Evolutionary conservation across 1,139 yeast genomes (phyloP).

Genomic region (Yamadazyma oceani): DNA sequence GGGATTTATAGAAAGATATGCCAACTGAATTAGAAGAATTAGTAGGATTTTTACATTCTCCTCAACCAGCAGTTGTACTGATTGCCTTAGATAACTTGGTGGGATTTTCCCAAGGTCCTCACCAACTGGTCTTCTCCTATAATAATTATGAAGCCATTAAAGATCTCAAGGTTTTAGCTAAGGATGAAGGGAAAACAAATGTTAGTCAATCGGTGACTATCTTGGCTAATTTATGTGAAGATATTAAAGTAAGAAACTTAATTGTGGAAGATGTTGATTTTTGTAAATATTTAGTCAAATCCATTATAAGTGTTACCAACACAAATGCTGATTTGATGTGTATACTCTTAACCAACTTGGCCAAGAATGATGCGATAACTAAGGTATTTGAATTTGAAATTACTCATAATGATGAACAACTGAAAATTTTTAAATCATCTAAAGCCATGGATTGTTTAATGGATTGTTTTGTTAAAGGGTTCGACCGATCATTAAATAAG

Average conservation of each 20-base stretch:
- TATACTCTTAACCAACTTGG: constrained; percentile 80
- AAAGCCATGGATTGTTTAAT: constrained; percentile 77
- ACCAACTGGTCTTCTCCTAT: constrained; percentile 64
- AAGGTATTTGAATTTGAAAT: constrained; percentile 52
- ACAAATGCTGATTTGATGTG: constrained; percentile 79
- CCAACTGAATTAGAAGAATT: constrained; percentile 66
- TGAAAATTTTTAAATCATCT: constrained; percentile 51
- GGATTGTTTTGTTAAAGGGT: constrained; percentile 89
- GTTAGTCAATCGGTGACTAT: constrained; percentile 75
- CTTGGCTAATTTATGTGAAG: constrained; percentile 80
- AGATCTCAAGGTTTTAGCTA: constrained; percentile 64
- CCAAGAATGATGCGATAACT: constrained; percentile 69
- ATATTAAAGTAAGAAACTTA: constrained; percentile 57
- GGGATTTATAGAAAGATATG: no score
- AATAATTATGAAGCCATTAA: constrained; percentile 71
- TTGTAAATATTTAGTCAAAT: constrained; percentile 52
- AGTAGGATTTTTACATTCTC: constrained; percentile 80
- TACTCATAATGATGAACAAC: constrained; percentile 29
- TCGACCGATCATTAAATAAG: constrained; percentile 67
- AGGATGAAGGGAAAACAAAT: constrained; percentile 51
- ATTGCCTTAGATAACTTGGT: constrained; percentile 85
- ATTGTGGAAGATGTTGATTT: constrained; percentile 66
- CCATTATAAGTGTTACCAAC: constrained; percentile 57
- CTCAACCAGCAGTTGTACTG: constrained; percentile 78
- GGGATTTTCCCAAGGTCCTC: constrained; percentile 74